Conservation (phyloP, 495 filamentous ascomycete species). For the Penicillium taxi region DNA sequence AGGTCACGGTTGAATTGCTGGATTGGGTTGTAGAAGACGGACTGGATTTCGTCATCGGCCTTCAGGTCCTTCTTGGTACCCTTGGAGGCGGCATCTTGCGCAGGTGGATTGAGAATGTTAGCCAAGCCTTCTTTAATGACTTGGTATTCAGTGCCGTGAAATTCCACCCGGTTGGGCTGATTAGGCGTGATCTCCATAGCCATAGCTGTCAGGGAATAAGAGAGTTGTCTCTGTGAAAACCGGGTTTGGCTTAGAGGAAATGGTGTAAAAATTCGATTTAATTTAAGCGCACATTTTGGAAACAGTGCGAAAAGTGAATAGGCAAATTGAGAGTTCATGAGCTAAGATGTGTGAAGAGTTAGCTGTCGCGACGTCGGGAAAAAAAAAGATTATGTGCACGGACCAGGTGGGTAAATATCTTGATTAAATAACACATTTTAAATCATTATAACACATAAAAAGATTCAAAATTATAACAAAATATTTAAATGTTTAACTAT, state of each 20-base stretch:
- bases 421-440: no score
- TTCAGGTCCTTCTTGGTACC: constrained; percentile 34
- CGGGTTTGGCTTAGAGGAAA: not conserved
- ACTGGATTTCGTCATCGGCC: constrained; percentile 51
- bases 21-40: constrained; percentile 97
- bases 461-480: no score
- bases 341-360: constrained; percentile 5
- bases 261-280: no score
- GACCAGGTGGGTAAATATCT: constrained; percentile 9
- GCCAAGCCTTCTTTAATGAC: constrained; percentile 64
- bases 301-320: constrained; percentile 1
- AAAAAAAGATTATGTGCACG: constrained; percentile 19
- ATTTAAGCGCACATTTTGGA: constrained; percentile 12
- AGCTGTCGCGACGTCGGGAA: constrained; percentile 1
- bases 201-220: constrained; percentile 13
- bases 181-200: constrained; percentile 17
- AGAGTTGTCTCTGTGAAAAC: constrained; percentile 2
- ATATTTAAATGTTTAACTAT: no score
- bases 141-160: constrained; percentile 47
- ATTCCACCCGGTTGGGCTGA: constrained; percentile 19
- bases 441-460: no score
- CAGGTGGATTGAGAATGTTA: constrained; percentile 52
- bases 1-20: constrained; percentile 98
- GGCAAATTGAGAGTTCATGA: constrained; percentile 10
- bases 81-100: constrained; percentile 39